These are phyloP conservation scores for Paramecium sonneborni DNA, from an alignment of 73 alveolate genomes.

Conservation along the genomic window DNA sequence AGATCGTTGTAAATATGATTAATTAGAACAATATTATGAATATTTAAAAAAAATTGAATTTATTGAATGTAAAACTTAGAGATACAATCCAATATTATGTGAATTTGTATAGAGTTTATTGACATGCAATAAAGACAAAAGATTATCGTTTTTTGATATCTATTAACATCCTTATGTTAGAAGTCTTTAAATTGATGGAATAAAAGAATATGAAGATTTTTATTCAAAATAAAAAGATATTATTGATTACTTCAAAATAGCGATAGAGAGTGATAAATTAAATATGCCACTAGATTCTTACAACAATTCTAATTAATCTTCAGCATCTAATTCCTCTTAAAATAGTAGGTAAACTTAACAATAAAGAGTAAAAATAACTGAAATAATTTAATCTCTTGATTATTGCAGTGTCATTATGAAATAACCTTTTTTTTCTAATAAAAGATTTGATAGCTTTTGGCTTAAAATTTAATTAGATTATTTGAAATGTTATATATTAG, in stretches of 20 bases:
- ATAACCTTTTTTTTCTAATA: not conserved
- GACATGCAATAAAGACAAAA: not conserved
- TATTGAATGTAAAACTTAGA: not conserved
- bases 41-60: not conserved
- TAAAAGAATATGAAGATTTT: not conserved
- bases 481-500: not conserved
- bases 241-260: not conserved
- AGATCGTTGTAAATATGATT: not conserved
- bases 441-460: not conserved
- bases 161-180: not conserved
- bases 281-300: no score
- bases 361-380: no score
- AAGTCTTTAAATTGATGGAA: not conserved
- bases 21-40: not conserved
- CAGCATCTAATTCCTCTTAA: no score
- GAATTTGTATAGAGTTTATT: not conserved
- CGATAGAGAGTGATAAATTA: no score
- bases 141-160: not conserved
- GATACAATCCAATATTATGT: not conserved
- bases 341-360: no score
- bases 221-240: no score
- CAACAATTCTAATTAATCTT: no score
- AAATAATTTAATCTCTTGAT: no score
- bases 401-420: not conserved
- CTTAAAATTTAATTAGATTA: not conserved